Conservation (phyloP, 192 early-diverging fungal genomes). For the Backusella sp. region DNA sequence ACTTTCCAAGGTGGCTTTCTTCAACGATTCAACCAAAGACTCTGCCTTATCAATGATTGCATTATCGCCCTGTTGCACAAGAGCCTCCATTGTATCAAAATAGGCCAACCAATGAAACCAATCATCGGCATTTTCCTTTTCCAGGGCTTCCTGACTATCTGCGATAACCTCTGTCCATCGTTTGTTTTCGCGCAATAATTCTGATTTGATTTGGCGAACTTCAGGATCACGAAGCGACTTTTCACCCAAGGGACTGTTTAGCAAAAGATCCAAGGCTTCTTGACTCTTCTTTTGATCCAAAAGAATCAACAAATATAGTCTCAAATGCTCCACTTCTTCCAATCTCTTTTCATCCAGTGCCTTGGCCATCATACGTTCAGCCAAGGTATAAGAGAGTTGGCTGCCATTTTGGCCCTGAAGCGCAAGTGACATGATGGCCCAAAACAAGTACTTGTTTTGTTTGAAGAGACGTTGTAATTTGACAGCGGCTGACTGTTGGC, state of each 20-base stretch:
- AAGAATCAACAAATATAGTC: constrained; percentile 74
- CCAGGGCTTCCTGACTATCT: constrained; percentile 41
- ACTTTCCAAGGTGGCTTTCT: constrained; percentile 34
- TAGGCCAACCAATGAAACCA: constrained; percentile 64
- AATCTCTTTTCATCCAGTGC: constrained; percentile 65
- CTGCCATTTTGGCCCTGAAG: constrained; percentile 53
- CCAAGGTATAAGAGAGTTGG: constrained; percentile 61
- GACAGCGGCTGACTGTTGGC: constrained; percentile 73
- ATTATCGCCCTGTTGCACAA: constrained; percentile 31
- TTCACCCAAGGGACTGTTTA: constrained; percentile 54
- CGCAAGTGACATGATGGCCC: constrained; percentile 78
- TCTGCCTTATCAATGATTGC: constrained; percentile 38
- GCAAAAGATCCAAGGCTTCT: constrained; percentile 62
- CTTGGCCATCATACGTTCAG: constrained; percentile 84
- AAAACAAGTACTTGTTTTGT: constrained; percentile 79
- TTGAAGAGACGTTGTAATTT: constrained; percentile 82
- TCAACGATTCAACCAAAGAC: constrained; percentile 37
- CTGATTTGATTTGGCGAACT: constrained; percentile 57
- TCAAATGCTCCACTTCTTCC: constrained; percentile 75
- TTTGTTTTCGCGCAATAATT: constrained; percentile 48
- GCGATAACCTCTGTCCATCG: constrained; percentile 46
- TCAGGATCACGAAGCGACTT: constrained; percentile 77
- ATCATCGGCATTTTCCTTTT: constrained; percentile 61
- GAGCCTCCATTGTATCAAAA: constrained; percentile 53
- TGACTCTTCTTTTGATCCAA: constrained; percentile 65